Conservation (phyloP, 257 asterid species). For the Scutellaria baicalensis region DNA sequence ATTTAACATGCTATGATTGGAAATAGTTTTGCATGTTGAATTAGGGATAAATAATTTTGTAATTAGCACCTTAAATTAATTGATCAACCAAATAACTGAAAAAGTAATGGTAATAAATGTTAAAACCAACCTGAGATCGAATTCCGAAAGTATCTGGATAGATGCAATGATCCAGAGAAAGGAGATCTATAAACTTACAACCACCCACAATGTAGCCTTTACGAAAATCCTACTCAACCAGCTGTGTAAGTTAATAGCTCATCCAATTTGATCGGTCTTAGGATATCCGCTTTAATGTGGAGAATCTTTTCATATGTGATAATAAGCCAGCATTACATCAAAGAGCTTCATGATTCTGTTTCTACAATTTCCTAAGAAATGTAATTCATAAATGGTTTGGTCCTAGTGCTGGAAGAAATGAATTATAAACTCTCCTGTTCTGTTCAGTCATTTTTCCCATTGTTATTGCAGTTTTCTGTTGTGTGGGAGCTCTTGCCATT, state of each 20-base stretch:
- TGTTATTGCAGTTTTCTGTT: slow-evolving; percentile 72
- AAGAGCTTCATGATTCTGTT: neutral
- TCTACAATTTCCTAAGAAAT: neutral
- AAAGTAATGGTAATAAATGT: neutral
- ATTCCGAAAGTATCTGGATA: neutral
- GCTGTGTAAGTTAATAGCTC: neutral
- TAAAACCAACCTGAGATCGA: neutral
- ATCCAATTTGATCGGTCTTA: neutral
- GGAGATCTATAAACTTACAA: neutral
- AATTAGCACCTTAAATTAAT: neutral
- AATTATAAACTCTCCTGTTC: neutral
- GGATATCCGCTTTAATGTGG: neutral
- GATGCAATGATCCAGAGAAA: neutral
- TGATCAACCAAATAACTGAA: neutral
- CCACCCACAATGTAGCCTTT: neutral
- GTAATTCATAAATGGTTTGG: neutral
- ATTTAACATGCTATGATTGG: neutral
- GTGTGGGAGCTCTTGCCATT: slow-evolving; percentile 92
- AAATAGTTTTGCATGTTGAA: neutral
- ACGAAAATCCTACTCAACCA: neutral
- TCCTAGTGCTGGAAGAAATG: neutral
- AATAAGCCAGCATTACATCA: neutral
- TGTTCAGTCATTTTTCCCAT: neutral
- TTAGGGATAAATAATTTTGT: neutral
- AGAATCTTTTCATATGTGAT: neutral